These are phyloP conservation scores for Monosporascus ibericus DNA, from an alignment of 2,329 filamentous ascomycete species.

Conservation along the genomic window DNA sequence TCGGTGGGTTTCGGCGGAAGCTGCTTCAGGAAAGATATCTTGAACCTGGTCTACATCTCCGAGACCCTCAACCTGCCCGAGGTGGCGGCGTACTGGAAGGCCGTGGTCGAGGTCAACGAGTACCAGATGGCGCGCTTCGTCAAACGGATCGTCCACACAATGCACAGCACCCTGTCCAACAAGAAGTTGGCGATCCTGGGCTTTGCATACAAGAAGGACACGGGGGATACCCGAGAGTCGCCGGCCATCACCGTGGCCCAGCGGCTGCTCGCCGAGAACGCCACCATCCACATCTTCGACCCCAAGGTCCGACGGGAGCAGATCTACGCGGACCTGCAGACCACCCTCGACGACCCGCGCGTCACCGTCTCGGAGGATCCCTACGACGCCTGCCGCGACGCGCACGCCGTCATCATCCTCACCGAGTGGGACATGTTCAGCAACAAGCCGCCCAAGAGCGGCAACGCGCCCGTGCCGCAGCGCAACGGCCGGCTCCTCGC, in stretches of 20 bases:
- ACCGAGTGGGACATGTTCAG: slow-evolving; percentile 53
- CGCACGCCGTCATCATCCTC: slow-evolving; percentile 47
- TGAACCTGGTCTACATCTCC: slow-evolving; percentile 67
- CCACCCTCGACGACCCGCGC: slow-evolving; percentile 31
- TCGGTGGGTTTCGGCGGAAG: slow-evolving; percentile 74
- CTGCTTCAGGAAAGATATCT: slow-evolving; percentile 77
- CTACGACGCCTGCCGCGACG: slow-evolving; percentile 42
- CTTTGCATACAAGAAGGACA: slow-evolving; percentile 77
- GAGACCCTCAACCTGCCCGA: slow-evolving; percentile 63
- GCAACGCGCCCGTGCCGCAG: slow-evolving; percentile 29
- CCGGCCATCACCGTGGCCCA: slow-evolving; percentile 64
- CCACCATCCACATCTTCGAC: slow-evolving; percentile 63
- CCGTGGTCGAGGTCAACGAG: slow-evolving; percentile 71
- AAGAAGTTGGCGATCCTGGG: slow-evolving; percentile 71
- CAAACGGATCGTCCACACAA: slow-evolving; percentile 55
- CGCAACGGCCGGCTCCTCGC: slow-evolving; percentile 36
- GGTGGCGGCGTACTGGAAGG: slow-evolving; percentile 69
- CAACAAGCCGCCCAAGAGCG: slow-evolving; percentile 24
- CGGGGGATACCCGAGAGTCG: slow-evolving; percentile 66
- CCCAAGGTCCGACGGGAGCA: slow-evolving; percentile 49
- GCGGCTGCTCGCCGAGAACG: slow-evolving; percentile 56
- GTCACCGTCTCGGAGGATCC: slow-evolving; percentile 42
- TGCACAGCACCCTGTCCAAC: slow-evolving; percentile 62
- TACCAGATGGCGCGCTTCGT: slow-evolving; percentile 66
- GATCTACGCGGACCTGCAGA: slow-evolving; percentile 38